Evolutionary conservation across 169 alveolate species (phyloP).

Genomic region (Haemoproteus tartakovskyi): DNA sequence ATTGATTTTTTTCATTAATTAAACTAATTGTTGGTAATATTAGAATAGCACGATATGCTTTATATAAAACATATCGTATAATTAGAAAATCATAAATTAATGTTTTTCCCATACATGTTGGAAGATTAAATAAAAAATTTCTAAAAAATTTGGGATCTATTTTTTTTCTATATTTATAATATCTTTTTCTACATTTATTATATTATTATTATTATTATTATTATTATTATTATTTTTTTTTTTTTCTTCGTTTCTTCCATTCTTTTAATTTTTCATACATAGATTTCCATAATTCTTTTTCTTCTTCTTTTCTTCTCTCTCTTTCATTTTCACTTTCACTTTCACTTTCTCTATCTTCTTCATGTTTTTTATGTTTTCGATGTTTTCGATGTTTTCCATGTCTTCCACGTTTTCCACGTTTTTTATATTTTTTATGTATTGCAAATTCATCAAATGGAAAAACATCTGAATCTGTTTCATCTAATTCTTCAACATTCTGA

Average conservation of each 20-base stretch:
- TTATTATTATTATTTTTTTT: too few species aligned
- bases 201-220: too few species aligned
- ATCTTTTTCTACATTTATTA: too few species aligned
- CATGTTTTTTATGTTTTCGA: not conserved
- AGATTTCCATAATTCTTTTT: not conserved
- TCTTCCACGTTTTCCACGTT: not conserved
- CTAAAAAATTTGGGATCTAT: constrained; percentile 14
- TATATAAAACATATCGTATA: constrained; percentile 18
- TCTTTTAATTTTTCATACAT: not conserved
- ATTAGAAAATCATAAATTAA: constrained; percentile 39
- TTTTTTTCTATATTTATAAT: too few species aligned
- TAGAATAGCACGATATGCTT: constrained; percentile 35
- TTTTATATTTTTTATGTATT: not conserved
- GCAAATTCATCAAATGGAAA: constrained; percentile 2
- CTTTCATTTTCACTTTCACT: not conserved
- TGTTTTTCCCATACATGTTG: constrained; percentile 63
- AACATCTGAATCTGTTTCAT: too few species aligned
- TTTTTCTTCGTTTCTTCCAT: too few species aligned
- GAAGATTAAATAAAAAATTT: constrained; percentile 27
- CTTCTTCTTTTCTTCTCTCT: not conserved
- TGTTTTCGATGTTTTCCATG: not conserved
- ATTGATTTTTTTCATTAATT: constrained; percentile 50
- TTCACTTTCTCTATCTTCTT: not conserved
- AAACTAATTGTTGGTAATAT: constrained; percentile 25
- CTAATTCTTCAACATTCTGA: too few species aligned